Percentiles rank a stretch among this genome's conserved stretches.
Evolutionary conservation across 768 basidiomycete species (phyloP).

Genomic region (Myochromella boudieri): DNA sequence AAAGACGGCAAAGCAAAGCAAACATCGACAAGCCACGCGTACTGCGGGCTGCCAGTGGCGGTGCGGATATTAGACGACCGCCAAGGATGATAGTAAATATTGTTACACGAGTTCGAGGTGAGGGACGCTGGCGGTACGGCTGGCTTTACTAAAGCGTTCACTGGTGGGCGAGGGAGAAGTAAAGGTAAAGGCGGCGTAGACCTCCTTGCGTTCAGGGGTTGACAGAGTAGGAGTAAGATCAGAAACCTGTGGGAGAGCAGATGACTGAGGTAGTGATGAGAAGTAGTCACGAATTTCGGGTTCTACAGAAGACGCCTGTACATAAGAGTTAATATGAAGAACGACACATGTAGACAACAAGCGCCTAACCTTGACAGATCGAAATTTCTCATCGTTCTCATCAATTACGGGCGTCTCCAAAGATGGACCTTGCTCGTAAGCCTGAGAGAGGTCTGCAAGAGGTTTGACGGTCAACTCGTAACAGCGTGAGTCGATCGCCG

Average conservation of each 20-base stretch:
- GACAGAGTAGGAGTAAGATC: conserved; percentile 43
- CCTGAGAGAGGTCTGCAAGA: conserved; percentile 72
- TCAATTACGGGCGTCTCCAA: conserved; percentile 30
- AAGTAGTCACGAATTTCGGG: conserved; percentile 60
- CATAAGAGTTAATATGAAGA: conserved; percentile 11
- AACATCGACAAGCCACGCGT: not conserved
- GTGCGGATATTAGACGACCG: not conserved
- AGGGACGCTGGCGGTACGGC: conserved; percentile 30
- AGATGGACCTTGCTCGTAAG: conserved; percentile 50
- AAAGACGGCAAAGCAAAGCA: not conserved
- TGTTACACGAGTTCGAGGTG: conserved; percentile 25
- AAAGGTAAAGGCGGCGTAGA: conserved; percentile 78
- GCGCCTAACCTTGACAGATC: conserved; percentile 48
- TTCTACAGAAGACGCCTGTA: conserved; percentile 53
- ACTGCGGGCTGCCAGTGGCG: not conserved
- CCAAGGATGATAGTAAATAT: not conserved
- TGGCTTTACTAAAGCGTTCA: conserved; percentile 49
- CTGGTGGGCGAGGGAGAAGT: conserved; percentile 67
- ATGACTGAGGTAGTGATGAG: conserved; percentile 32
- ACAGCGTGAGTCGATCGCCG: conserved; percentile 67
- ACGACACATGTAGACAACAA: not conserved
- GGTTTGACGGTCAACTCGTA: conserved; percentile 80
- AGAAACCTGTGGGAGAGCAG: conserved; percentile 26
- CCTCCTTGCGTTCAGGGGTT: conserved; percentile 72
- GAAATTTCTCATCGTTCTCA: conserved; percentile 36